Base-by-base conservation (phyloP, 2,329 filamentous ascomycete genomes). In the Tolypocladium ophioglossoides region DNA sequence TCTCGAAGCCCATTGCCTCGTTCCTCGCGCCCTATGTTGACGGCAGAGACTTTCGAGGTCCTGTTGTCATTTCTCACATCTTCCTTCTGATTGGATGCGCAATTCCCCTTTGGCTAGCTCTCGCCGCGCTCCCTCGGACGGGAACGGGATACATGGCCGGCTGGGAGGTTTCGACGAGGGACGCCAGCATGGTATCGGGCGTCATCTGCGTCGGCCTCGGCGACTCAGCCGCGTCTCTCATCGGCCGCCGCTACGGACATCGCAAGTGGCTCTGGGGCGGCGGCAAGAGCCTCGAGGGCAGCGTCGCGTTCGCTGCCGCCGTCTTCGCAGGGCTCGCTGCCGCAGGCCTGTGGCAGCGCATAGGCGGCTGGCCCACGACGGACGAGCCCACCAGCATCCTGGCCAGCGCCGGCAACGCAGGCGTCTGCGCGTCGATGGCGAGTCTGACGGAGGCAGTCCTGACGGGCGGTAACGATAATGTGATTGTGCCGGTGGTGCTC, bases 381-480 rank as follows among this genome's bases (percentile, higher is more conserved):
- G 63, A 62, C 30, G 64, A 63, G 67, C 83, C 84, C 1, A 52
- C 55, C 8, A 59, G 62, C 35, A 3, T 62, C 20, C 12, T 66
- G 30, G 56, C 48, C 8, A 61, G 64, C 41, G 75, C 84, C 60
- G 83, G 84, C 5, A 94, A 92, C 65, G 83, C 86, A 12, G 74
- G 77, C 5, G 65, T 88, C 50, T 95, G 91, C 59, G 91, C 88
- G 8, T 78, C 79, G 44, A 82, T 91, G 55, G 89, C 91, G 32
- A 96, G 91, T 70, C 77, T 96, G 61, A 95, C 94, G 52, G 94
- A 99, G 74, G 91, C 94, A 30, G 92, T 96, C 49, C 74, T 99
- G 59, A 97, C 94, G 16, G 94, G 94, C 2, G 94, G 92, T 34
- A 99, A 99, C 70, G 94, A 99, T 76, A 99, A 99, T 75, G 94